phyloP scores from a whole-genome alignment of 352 stramenopile genomes.

The Halophytophthora polymorphica region DNA sequence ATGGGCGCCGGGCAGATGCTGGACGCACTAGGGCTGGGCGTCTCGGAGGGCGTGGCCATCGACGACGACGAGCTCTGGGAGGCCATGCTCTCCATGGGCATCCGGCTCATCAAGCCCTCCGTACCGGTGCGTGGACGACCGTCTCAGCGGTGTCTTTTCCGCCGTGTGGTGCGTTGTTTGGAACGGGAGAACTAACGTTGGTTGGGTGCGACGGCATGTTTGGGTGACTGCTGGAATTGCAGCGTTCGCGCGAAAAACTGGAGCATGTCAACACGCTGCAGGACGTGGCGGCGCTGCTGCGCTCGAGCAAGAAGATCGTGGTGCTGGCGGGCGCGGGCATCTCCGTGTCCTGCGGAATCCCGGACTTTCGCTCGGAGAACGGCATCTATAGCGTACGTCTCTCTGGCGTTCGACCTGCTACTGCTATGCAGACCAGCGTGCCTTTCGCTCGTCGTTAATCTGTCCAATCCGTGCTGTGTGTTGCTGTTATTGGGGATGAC shows the following conservation, averaged over 20 bases:
- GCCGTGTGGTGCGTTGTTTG: background rate
- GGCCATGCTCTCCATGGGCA: conserved; percentile 83
- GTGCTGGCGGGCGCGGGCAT: conserved; percentile 95
- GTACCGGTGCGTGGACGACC: conserved; percentile 35
- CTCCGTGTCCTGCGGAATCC: conserved; percentile 96
- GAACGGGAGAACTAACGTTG: background rate
- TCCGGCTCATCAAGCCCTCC: conserved; percentile 69
- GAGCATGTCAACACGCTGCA: conserved; percentile 62
- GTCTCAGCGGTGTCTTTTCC: no score
- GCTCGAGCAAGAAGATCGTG: conserved; percentile 85
- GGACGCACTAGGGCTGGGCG: conserved; percentile 68
- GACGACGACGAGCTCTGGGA: conserved; percentile 85
- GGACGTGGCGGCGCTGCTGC: conserved; percentile 72
- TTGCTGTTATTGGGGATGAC: background rate
- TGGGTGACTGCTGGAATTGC: conserved; percentile 4
- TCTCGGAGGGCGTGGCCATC: conserved; percentile 72
- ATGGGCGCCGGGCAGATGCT: conserved; percentile 67
- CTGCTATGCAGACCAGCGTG: background rate
- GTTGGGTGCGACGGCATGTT: conserved; percentile 2
- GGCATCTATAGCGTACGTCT: conserved; percentile 87
- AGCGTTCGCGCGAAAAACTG: conserved; percentile 45
- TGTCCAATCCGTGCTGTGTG: conserved; percentile 3
- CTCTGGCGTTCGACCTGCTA: background rate
- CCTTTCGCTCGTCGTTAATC: background rate
- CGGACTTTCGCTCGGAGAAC: conserved; percentile 96